Evolutionary conservation across 1,284 basidiomycete genomes (phyloP), one percentile per base, ranked within the genome.

Genomic region (Cystobasidiaceae sp.): DNA sequence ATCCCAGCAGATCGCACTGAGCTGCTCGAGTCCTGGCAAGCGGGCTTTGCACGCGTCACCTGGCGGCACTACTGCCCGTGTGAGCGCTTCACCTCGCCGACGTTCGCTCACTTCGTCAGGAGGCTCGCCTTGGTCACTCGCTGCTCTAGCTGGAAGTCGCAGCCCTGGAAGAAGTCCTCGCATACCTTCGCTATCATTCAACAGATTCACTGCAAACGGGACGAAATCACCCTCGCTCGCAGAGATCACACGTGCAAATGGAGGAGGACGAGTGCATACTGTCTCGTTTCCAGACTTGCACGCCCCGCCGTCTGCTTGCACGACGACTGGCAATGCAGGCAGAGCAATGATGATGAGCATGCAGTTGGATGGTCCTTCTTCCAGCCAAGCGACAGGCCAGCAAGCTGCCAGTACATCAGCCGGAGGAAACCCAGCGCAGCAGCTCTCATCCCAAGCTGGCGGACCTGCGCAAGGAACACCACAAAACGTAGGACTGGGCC

Each of bases 201-300:
- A 33, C 21, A 28, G 21, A 17, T 13, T 46, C 6, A 23, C 15
- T 17, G n/a, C n/a, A n/a, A n/a, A n/a, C n/a, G 54, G 54, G 1
- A n/a, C 54, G 11, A 56, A 56, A 44, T 56, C 54, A 2, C 54
- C 54, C 21, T 56, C 51, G 9, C 52, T 64, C 52, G 61, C 61
- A n/a, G 52, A 64, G 30, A 64, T 64, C 32, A 64, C 61, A 28
- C 37, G 51, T 11, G 37, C 30, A 7, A 64, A 64, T 56, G 61
- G 41, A 41, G 48, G 51, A 19, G 52, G 52, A n/a, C 43, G 61
- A 44, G 32, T 33, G 39, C 61, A 64, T 28, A 64, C 51, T 13
- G 19, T 64, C 25, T 51, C 61, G 32, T 64, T 64, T 48, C 61
- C 61, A 41, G 61, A 64, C 27, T 43, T 64, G 52, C 52, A 28